phyloP scores from a whole-genome alignment of 306 rosid species.

The Mucuna pruriens region DNA sequence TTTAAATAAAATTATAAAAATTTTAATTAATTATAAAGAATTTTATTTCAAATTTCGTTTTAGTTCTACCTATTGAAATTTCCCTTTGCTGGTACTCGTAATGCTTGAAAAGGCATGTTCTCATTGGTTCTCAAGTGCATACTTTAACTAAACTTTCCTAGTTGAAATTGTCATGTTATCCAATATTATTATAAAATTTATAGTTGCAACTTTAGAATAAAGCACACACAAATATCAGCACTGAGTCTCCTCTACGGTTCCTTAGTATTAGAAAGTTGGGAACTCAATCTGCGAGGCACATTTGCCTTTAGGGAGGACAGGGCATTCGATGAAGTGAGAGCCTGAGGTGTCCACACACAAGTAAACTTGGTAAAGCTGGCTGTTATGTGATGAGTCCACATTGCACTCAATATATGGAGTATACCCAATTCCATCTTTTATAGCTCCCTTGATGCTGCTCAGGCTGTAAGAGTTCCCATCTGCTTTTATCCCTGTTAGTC shows the following conservation, averaged over 20 bases:
- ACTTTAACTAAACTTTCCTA: too few species aligned
- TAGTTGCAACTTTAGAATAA: too few species aligned
- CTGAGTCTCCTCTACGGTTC: too few species aligned
- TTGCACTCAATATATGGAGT: conserved; percentile 47
- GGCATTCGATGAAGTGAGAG: conserved; percentile 40
- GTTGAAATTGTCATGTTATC: neutral
- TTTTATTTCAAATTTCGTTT: too few species aligned
- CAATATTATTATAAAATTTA: neutral
- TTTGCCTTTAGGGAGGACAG: conserved; percentile 37
- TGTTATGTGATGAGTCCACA: conserved; percentile 37
- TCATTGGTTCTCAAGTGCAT: neutral
- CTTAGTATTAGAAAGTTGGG: conserved; percentile 44
- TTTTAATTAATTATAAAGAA: too few species aligned
- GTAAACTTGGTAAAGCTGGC: conserved; percentile 54
- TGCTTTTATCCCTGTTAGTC: conserved; percentile 36
- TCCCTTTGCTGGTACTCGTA: too few species aligned
- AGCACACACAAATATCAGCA: neutral
- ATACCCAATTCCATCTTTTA: conserved; percentile 37
- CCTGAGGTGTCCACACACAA: conserved; percentile 47
- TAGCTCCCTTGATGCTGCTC: conserved; percentile 37
- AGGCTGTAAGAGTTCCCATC: conserved; percentile 43
- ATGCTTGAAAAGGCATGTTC: too few species aligned
- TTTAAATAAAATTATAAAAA: too few species aligned
- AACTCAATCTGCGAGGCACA: conserved; percentile 44
- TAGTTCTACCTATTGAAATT: too few species aligned